Evolutionary conservation across 2,329 filamentous ascomycete genomes (phyloP).

Genomic region (Elsinoe arachidis): DNA sequence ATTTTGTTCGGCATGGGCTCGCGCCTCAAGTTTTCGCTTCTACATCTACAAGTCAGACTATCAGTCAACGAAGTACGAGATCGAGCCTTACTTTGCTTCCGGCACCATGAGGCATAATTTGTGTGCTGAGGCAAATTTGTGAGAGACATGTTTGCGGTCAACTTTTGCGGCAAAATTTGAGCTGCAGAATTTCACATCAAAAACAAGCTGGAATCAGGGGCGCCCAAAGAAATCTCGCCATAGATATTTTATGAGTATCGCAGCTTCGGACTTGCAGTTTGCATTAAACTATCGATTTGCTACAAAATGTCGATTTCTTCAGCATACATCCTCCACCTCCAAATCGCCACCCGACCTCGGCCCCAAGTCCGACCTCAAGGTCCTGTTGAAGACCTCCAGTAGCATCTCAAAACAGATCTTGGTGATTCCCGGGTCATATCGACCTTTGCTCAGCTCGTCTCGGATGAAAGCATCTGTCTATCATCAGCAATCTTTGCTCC

Average conservation of each 20-base stretch:
- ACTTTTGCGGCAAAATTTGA: neutral
- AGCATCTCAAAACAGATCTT: slow-evolving; percentile 89
- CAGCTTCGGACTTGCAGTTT: no score
- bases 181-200: neutral
- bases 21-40: slow-evolving; percentile 3
- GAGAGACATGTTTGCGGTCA: neutral
- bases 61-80: no score
- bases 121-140: neutral
- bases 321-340: slow-evolving; percentile 33
- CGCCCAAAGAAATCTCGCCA: no score
- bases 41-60: neutral
- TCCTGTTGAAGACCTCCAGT: slow-evolving; percentile 72
- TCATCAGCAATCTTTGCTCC: neutral
- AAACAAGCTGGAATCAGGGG: no score
- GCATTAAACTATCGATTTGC: no score
- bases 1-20: slow-evolving; percentile 2
- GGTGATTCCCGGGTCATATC: slow-evolving; percentile 79
- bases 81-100: slow-evolving; percentile 1
- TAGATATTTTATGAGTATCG: no score
- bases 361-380: slow-evolving; percentile 71
- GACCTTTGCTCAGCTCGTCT: slow-evolving; percentile 86
- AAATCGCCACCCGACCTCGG: slow-evolving; percentile 47
- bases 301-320: neutral
- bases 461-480: slow-evolving; percentile 72
- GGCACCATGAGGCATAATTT: slow-evolving; percentile 7